phyloP scores from a whole-genome alignment of 2,329 filamentous ascomycete species.

The Amauroascus verrucosus region DNA sequence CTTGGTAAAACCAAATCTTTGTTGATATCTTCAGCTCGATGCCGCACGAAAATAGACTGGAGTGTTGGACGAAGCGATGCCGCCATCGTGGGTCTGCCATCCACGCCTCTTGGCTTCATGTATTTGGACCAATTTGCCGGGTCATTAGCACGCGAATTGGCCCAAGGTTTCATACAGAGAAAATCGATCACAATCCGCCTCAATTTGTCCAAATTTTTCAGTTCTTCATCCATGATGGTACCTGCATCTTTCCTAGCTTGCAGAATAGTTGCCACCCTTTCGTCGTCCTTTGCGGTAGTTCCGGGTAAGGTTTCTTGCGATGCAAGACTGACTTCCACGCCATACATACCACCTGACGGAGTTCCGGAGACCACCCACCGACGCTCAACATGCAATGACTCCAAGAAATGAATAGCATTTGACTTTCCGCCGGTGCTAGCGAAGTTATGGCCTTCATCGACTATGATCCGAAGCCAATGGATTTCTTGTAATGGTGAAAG shows the following conservation, averaged over 20 bases:
- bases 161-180: constrained; percentile 69
- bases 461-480: constrained; percentile 79
- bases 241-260: constrained; percentile 29
- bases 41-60: constrained; percentile 72
- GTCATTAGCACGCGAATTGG: constrained; percentile 49
- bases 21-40: constrained; percentile 60
- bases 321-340: constrained; percentile 54
- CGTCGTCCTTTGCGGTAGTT: background rate
- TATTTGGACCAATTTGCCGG: constrained; percentile 64
- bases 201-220: constrained; percentile 55
- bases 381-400: constrained; percentile 51
- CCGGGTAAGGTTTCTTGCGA: constrained; percentile 27
- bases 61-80: constrained; percentile 54
- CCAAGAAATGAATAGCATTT: constrained; percentile 45
- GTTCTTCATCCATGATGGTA: constrained; percentile 44
- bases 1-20: constrained; percentile 56
- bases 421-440: constrained; percentile 56
- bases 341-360: constrained; percentile 71
- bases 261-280: constrained; percentile 23
- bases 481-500: constrained; percentile 58
- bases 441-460: constrained; percentile 84
- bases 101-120: constrained; percentile 51
- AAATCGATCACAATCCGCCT: constrained; percentile 59
- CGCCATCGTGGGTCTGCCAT: constrained; percentile 40
- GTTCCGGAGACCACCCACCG: constrained; percentile 89